Percentiles rank a stretch among this genome's conserved stretches.
Evolutionary conservation across 805 yeast genomes (phyloP).

Genomic region (Suhomyces xylopsoci): DNA sequence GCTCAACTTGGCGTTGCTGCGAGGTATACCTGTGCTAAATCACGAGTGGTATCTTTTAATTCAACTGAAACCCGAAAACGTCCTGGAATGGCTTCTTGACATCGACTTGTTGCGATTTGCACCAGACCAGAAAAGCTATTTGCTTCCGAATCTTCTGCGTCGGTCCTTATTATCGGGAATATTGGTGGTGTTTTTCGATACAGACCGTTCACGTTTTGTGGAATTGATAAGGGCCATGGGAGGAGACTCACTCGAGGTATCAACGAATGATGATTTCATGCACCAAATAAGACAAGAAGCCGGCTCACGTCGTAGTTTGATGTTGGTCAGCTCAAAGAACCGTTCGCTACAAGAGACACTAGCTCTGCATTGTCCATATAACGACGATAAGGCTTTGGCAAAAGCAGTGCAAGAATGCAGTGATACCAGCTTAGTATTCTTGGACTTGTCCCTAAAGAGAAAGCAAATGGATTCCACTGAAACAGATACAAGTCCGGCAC

Average conservation of each 20-base stretch:
- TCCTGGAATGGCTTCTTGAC: slow-evolving; percentile 21
- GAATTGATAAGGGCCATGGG: slow-evolving; percentile 17
- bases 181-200: slow-evolving; percentile 1
- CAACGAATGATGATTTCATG: not conserved
- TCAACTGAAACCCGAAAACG: slow-evolving; percentile 8
- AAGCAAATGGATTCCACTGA: not conserved
- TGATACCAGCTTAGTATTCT: not conserved
- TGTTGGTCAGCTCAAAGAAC: not conserved
- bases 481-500: not conserved
- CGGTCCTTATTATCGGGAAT: slow-evolving; percentile 12
- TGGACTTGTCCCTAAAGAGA: not conserved
- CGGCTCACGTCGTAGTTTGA: not conserved
- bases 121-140: slow-evolving; percentile 10
- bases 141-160: slow-evolving; percentile 14
- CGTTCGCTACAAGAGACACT: not conserved
- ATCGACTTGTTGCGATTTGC: slow-evolving; percentile 12
- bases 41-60: slow-evolving; percentile 22
- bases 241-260: slow-evolving; percentile 3
- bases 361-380: not conserved
- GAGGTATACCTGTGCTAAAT: slow-evolving; percentile 28
- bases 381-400: slow-evolving; percentile 6
- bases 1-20: slow-evolving; percentile 23
- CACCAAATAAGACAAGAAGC: not conserved
- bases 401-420: slow-evolving; percentile 8
- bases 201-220: slow-evolving; percentile 4